phyloP scores from a whole-genome alignment of 2,329 filamentous ascomycete species.

The Claviceps digitariae region DNA sequence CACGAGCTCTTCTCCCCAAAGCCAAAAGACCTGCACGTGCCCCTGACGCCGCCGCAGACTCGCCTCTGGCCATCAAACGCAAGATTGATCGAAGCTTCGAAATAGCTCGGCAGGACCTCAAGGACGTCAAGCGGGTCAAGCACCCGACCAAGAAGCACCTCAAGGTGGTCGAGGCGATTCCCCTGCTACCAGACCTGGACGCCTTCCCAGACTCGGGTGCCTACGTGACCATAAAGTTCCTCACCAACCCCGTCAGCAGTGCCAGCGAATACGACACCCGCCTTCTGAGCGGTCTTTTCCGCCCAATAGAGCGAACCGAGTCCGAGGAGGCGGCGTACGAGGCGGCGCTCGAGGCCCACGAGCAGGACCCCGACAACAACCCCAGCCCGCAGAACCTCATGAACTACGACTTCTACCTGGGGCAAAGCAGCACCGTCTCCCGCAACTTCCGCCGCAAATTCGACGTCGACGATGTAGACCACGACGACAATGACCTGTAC shows the following conservation, averaged over 20 bases:
- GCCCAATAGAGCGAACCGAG: slow-evolving; percentile 41
- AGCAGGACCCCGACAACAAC: slow-evolving; percentile 41
- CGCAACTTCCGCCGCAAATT: slow-evolving; percentile 47
- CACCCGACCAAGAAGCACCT: slow-evolving; percentile 46
- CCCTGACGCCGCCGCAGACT: slow-evolving; percentile 45
- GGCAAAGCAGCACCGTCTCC: slow-evolving; percentile 32
- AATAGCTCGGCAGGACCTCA: slow-evolving; percentile 37
- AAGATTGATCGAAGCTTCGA: slow-evolving; percentile 53
- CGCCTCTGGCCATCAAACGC: slow-evolving; percentile 51
- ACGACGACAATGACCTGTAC: slow-evolving; percentile 41
- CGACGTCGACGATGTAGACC: slow-evolving; percentile 41
- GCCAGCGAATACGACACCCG: slow-evolving; percentile 42
- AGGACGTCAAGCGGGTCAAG: slow-evolving; percentile 38
- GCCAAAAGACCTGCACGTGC: slow-evolving; percentile 28
- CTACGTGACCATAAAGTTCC: slow-evolving; percentile 57
- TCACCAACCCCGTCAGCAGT: slow-evolving; percentile 46
- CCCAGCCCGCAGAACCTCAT: slow-evolving; percentile 44
- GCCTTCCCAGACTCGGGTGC: slow-evolving; percentile 58
- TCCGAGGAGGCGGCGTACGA: slow-evolving; percentile 40
- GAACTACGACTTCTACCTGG: slow-evolving; percentile 56
- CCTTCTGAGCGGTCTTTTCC: slow-evolving; percentile 46
- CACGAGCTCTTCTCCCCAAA: slow-evolving; percentile 22
- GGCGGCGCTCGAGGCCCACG: slow-evolving; percentile 36
- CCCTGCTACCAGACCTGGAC: slow-evolving; percentile 51
- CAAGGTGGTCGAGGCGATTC: slow-evolving; percentile 44